Percentiles rank a stretch among this genome's conserved stretches.
phyloP scores from a whole-genome alignment of 108 stramenopile genomes.

The Cafeteria roenbergensis region DNA sequence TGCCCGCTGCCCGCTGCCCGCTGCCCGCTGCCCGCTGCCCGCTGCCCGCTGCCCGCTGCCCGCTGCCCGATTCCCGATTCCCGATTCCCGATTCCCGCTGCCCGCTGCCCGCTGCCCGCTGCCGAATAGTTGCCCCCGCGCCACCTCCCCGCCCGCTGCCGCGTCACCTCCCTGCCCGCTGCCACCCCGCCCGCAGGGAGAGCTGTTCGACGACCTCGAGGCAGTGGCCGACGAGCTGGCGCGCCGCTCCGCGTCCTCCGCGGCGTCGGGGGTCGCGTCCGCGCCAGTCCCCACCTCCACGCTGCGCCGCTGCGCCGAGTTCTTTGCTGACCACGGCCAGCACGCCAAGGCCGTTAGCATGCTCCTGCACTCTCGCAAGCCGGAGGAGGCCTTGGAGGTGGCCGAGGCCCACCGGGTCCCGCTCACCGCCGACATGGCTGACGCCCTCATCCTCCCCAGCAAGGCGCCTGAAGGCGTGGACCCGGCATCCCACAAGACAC shows the following conservation, averaged over 20 bases:
- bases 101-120: too few species aligned
- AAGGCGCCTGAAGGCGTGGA: constrained; percentile 3
- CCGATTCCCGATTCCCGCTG: too few species aligned
- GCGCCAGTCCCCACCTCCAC: constrained; percentile 9
- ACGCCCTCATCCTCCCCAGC: constrained; percentile 31
- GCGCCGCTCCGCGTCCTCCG: constrained; percentile 10
- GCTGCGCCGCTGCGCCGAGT: constrained; percentile 41
- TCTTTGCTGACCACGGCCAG: constrained; percentile 43
- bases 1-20: too few species aligned
- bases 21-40: too few species aligned
- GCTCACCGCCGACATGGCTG: constrained; percentile 43
- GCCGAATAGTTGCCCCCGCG: too few species aligned
- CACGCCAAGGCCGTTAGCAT: constrained; percentile 44
- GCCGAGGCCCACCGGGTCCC: constrained; percentile 36
- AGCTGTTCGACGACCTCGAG: constrained; percentile 38
- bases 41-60: too few species aligned
- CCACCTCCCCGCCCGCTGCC: too few species aligned
- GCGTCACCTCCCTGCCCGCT: too few species aligned
- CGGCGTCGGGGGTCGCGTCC: constrained; percentile 3
- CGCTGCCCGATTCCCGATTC: too few species aligned
- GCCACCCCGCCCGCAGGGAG: too few species aligned
- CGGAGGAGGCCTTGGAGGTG: constrained; percentile 36
- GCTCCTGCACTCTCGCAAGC: constrained; percentile 25
- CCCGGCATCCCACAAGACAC: background rate
- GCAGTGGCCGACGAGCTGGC: constrained; percentile 37